phyloP scores from a whole-genome alignment of 371 early-diverging fungal species.

The Mucor plumbeus region DNA sequence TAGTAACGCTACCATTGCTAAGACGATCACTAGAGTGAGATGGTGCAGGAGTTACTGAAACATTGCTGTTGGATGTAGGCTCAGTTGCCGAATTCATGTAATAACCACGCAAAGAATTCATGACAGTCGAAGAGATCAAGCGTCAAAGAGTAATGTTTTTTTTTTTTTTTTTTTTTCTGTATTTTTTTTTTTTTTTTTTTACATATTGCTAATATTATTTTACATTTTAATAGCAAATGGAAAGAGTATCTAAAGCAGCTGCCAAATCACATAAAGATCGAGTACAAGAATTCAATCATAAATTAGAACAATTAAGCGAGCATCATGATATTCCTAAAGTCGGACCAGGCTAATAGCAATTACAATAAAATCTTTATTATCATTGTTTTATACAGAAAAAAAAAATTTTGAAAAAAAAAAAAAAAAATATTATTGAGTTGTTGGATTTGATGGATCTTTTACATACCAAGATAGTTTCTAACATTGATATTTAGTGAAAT shows the following conservation, averaged over 20 bases:
- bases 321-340: conserved; percentile 79
- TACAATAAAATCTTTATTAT: conserved; percentile 2
- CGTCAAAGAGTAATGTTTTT: conserved; percentile 60
- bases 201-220: too few species aligned
- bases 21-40: conserved; percentile 13
- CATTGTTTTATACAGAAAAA: neutral
- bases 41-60: conserved; percentile 5
- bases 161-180: neutral
- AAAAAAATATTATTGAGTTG: neutral
- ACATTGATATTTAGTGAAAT: neutral
- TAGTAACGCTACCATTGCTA: neutral
- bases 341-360: conserved; percentile 59
- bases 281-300: conserved; percentile 66
- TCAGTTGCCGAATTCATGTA: conserved; percentile 6
- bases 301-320: conserved; percentile 69
- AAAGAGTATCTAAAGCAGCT: conserved; percentile 63
- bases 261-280: conserved; percentile 68
- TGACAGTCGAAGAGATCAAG: conserved; percentile 61
- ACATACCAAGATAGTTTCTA: conserved; percentile 30
- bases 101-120: conserved; percentile 43
- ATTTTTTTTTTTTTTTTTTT: neutral
- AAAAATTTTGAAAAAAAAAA: neutral
- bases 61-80: neutral
- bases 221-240: conserved; percentile 57
- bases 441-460: conserved; percentile 7